These are phyloP conservation scores for Microthlaspi erraticum DNA, from an alignment of 345 rosid genomes.

Conservation along the genomic window DNA sequence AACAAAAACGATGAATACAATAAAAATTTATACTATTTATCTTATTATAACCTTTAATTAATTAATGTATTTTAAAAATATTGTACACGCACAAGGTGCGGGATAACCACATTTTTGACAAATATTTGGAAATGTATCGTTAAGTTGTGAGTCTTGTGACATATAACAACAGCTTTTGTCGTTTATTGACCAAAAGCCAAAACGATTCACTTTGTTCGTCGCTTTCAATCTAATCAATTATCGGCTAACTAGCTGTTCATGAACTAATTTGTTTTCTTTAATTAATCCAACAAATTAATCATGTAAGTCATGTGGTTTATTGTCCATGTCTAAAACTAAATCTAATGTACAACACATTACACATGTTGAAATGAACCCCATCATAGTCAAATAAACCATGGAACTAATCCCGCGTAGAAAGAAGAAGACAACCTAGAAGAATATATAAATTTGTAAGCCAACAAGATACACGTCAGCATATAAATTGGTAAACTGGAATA, in stretches of 20 bases:
- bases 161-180: conserved; percentile 15
- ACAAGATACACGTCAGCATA: conserved; percentile 5
- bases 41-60: too few species aligned
- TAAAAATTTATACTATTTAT: too few species aligned
- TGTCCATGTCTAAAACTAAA: neutral
- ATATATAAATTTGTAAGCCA: conserved; percentile 13
- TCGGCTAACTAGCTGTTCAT: conserved; percentile 30
- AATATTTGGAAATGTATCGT: conserved; percentile 6
- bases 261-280: conserved; percentile 16
- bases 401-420: conserved; percentile 26
- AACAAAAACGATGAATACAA: too few species aligned
- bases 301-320: conserved; percentile 31
- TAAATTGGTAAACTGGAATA: conserved; percentile 25
- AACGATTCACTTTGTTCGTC: conserved; percentile 37
- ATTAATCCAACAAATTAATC: conserved; percentile 33
- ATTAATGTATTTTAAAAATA: too few species aligned
- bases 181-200: conserved; percentile 39
- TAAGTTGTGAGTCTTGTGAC: neutral
- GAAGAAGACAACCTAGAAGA: conserved; percentile 1
- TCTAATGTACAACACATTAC: conserved; percentile 14
- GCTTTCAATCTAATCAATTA: conserved; percentile 26
- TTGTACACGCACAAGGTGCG: too few species aligned
- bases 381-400: conserved; percentile 34
- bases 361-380: neutral
- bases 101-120: too few species aligned